Base-by-base conservation (phyloP, 140 eudicot species). In the Oenanthe javanica region DNA sequence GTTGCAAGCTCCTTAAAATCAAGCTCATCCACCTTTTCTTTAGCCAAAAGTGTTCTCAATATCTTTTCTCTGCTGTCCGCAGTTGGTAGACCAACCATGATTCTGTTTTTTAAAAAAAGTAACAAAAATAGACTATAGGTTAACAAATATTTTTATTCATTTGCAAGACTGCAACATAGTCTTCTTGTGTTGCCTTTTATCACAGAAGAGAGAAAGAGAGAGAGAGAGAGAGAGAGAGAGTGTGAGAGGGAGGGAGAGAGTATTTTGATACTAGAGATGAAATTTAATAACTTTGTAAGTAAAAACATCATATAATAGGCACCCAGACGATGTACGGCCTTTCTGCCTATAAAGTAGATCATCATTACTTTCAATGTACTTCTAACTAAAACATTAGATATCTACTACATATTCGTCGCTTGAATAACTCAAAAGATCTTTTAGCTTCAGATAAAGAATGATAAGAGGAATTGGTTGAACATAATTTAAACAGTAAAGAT, bases 31-130 rank as follows among this genome's bases (percentile, higher is more conserved):
- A 90, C 93, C 54, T 88, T 87, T 81, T 94, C 99, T 80, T 94
- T 92, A 1, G 91, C 85, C 31, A 94, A 82, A 47, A 94, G 96
- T 40, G 99, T 94, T 88, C 83, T 90, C 90, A 94, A 83, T 81
- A 94, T 94, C 86, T 74, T 88, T 83, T 94, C 99, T 85, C 99
- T 89, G 88, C 81, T 94, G 61, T 94, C 97, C 13, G 86, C 86
- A 4, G 97, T 76, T 25, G 97, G 99, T 80, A 94, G 86, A 83
- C 90, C 99, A 40, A 94, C 99, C 99, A 94, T 94, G 36, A 94
- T 89, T 88, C 98, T 94, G 90, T 79, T 40, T n/a, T n/a, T n/a
- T n/a, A 51, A 61, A 42, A 78, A 23, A 75, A 59, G 74, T 31
- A 31, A 31, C 31, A 1, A 19, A 46, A 50, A 43, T n/a, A 10